These are phyloP conservation scores for Zygosaccharomyces lentus DNA, from an alignment of 805 yeast genomes.

Conservation along the genomic window DNA sequence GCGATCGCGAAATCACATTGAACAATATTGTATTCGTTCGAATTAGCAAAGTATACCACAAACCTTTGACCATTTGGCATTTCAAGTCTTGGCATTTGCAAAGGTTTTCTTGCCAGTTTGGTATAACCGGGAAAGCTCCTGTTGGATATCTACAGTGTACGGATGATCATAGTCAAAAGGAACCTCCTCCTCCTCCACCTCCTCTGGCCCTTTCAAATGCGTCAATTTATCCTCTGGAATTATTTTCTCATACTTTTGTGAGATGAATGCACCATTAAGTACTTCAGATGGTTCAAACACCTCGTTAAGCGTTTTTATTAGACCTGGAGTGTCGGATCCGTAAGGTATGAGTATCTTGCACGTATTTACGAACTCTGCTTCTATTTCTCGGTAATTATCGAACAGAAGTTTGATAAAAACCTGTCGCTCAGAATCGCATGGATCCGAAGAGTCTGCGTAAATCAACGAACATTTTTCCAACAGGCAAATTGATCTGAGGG, in stretches of 20 bases:
- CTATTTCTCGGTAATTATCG: constrained; percentile 5
- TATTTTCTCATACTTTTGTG: constrained; percentile 3
- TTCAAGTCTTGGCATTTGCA: neutral
- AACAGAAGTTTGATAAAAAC: constrained; percentile 2
- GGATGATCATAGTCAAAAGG: constrained; percentile 26
- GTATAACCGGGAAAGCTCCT: constrained; percentile 9
- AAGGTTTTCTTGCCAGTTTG: constrained; percentile 1
- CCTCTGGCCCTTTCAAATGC: neutral
- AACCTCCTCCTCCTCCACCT: constrained; percentile 10
- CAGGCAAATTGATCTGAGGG: constrained; percentile 21
- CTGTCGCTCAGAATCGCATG: neutral
- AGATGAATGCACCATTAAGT: constrained; percentile 8
- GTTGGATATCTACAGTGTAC: constrained; percentile 18
- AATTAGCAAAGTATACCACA: no score
- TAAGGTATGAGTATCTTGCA: constrained; percentile 39
- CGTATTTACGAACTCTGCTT: constrained; percentile 16
- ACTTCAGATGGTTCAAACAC: constrained; percentile 28
- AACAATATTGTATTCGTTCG: no score
- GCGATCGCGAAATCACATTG: neutral
- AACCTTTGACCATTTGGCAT: neutral
- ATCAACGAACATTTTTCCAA: constrained; percentile 14
- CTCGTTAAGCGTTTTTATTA: constrained; percentile 42
- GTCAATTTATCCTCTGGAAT: constrained; percentile 3
- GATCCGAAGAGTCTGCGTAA: constrained; percentile 3
- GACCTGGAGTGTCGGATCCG: constrained; percentile 50